A percentile compares a stretch with the other conserved stretches of the same genome.
phyloP scores from a whole-genome alignment of 2,329 filamentous ascomycete genomes.

The Colletotrichum shisoi region DNA sequence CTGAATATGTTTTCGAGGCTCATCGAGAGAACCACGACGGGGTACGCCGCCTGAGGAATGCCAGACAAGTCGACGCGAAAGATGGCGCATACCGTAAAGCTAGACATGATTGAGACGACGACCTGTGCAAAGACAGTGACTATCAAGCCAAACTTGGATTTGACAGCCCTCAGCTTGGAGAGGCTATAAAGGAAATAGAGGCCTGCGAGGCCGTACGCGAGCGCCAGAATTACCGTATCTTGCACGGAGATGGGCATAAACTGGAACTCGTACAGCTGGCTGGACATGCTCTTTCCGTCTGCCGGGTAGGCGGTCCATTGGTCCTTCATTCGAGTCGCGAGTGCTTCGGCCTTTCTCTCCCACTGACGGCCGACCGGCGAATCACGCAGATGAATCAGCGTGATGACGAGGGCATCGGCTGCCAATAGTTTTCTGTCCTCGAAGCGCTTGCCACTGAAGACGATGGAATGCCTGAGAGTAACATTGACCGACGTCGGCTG shows the following conservation, averaged over 20 bases:
- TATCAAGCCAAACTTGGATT: slow-evolving; percentile 76
- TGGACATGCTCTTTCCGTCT: slow-evolving; percentile 61
- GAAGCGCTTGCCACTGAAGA: slow-evolving; percentile 83
- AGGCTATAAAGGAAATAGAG: slow-evolving; percentile 73
- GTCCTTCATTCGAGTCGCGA: slow-evolving; percentile 59
- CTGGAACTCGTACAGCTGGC: slow-evolving; percentile 78
- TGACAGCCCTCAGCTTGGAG: slow-evolving; percentile 75
- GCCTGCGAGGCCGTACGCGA: slow-evolving; percentile 70
- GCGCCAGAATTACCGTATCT: slow-evolving; percentile 69
- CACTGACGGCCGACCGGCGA: slow-evolving; percentile 71
- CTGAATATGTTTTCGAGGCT: slow-evolving; percentile 82
- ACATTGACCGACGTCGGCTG: slow-evolving; percentile 74
- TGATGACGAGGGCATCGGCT: slow-evolving; percentile 80
- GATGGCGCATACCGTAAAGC: slow-evolving; percentile 80
- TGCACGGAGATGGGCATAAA: slow-evolving; percentile 75
- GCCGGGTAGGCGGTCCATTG: slow-evolving; percentile 72
- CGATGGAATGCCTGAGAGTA: slow-evolving; percentile 77
- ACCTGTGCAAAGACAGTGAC: slow-evolving; percentile 75
- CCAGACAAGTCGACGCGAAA: slow-evolving; percentile 77
- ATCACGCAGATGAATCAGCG: slow-evolving; percentile 72
- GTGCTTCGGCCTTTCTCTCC: slow-evolving; percentile 64
- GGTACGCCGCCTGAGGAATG: slow-evolving; percentile 77
- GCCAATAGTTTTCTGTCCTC: slow-evolving; percentile 71
- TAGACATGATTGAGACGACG: slow-evolving; percentile 75
- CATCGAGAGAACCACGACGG: slow-evolving; percentile 77